Evolutionary conservation across 768 basidiomycete species (phyloP), one percentile per base, ranked within the genome.

Genomic region (Leccinellum luteum): DNA sequence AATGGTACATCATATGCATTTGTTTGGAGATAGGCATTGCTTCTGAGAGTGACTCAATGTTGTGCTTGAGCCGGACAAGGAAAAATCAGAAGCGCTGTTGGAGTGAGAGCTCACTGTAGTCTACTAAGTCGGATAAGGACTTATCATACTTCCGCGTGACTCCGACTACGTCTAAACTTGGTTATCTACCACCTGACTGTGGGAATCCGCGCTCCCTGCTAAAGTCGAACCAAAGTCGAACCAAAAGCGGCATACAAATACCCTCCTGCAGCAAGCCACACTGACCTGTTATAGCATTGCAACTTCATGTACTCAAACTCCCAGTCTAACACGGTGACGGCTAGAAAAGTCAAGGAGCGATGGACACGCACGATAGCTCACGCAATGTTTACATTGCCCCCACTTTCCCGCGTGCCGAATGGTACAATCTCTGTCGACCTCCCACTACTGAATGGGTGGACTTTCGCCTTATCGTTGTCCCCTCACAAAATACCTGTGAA

Each of bases 351-450:
- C 6, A 55, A 63, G 27, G 66, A 67, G 32, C 60, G n/a, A 34
- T 68, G 66, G 64, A 54, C 57, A n/a, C 41, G 52, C 3, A 56
- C 63, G 7, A 47, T 52, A 8, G 45, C 66, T 6, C 48, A 63
- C n/a, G 45, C 51, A 3, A 14, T 47, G 34, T 68, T 55, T 44
- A 1, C 17, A 14, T 8, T 58, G 2, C 1, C 2, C 25, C 10
- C 31, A 14, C 34, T 43, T 5, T 1, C 55, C 21, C n/a, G 21
- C 34, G 25, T 1, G 19, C 3, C 50, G 31, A 28, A 51, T 3
- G 15, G 7, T 23, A 6, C 1, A 13, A 34, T 51, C 28, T 30
- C 54, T 25, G 13, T 67, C 30, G 13, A 53, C 2, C 51, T 67
- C 19, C 64, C 64, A 0, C 10, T 67, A 12, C 45, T 31, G 6